These are phyloP conservation scores for Heritiera littoralis DNA, from an alignment of 345 rosid species.

Conservation along the genomic window DNA sequence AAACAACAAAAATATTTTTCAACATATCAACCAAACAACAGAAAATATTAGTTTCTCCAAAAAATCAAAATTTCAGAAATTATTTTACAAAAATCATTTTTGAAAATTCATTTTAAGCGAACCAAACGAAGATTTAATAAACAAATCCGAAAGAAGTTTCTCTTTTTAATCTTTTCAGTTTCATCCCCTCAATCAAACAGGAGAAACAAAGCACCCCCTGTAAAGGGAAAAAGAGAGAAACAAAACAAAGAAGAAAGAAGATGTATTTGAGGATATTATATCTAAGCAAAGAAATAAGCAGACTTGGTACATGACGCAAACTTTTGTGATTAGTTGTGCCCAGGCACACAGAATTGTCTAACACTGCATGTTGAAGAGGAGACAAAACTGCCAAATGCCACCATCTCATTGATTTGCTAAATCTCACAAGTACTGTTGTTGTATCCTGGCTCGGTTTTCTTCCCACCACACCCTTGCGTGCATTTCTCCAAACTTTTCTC, in stretches of 20 bases:
- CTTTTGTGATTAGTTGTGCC: conserved; percentile 17
- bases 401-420: conserved; percentile 15
- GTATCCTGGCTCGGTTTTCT: conserved; percentile 87
- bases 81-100: no score
- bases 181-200: no score
- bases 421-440: conserved; percentile 78
- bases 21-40: no score
- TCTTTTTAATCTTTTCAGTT: no score
- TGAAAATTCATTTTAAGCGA: no score
- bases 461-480: conserved; percentile 98
- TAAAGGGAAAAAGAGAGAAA: neutral
- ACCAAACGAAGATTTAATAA: no score
- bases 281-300: neutral
- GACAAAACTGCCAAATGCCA: conserved; percentile 16
- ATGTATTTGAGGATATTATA: conserved; percentile 13
- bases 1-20: no score
- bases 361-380: conserved; percentile 6
- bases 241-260: neutral
- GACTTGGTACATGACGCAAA: neutral
- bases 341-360: conserved; percentile 9
- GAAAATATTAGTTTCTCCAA: no score
- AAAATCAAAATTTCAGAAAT: no score
- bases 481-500: conserved; percentile 83
- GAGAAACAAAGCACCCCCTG: no score
- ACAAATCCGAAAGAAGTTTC: no score